phyloP scores from a whole-genome alignment of 2,329 filamentous ascomycete species.

The Phoma sp. region DNA sequence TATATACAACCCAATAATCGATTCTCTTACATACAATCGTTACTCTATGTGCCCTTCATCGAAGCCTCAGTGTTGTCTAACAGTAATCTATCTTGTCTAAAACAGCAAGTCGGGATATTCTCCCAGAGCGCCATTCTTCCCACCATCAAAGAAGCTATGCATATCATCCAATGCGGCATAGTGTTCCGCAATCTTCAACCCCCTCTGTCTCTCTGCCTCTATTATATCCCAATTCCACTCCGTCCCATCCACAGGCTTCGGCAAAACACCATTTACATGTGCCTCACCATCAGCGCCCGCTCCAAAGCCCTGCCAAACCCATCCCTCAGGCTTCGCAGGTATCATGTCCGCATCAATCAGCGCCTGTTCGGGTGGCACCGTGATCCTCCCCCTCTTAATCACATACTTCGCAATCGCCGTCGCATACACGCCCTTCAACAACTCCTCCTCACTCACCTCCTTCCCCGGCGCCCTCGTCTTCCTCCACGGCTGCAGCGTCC shows the following conservation, averaged over 20 bases:
- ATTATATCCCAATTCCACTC: conserved; percentile 67
- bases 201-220: conserved; percentile 62
- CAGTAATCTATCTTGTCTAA: conserved; percentile 12
- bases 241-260: conserved; percentile 40
- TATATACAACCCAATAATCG: not conserved
- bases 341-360: conserved; percentile 75
- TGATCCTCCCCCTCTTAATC: conserved; percentile 67
- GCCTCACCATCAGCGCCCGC: conserved; percentile 1
- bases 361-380: conserved; percentile 79
- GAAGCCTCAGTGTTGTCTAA: not conserved
- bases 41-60: not conserved
- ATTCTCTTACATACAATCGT: not conserved
- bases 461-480: conserved; percentile 12
- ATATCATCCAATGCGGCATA: conserved; percentile 62
- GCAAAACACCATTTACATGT: conserved; percentile 25
- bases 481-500: conserved; percentile 55
- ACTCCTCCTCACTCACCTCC: conserved; percentile 37
- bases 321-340: conserved; percentile 71
- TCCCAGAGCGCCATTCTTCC: conserved; percentile 51
- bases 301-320: conserved; percentile 30
- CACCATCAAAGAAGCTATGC: conserved; percentile 57
- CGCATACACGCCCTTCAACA: conserved; percentile 55
- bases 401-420: conserved; percentile 59
- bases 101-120: conserved; percentile 49
- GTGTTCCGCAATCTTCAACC: conserved; percentile 60